phyloP scores from a whole-genome alignment of 352 stramenopile species.

The Plasmopara viticola region DNA sequence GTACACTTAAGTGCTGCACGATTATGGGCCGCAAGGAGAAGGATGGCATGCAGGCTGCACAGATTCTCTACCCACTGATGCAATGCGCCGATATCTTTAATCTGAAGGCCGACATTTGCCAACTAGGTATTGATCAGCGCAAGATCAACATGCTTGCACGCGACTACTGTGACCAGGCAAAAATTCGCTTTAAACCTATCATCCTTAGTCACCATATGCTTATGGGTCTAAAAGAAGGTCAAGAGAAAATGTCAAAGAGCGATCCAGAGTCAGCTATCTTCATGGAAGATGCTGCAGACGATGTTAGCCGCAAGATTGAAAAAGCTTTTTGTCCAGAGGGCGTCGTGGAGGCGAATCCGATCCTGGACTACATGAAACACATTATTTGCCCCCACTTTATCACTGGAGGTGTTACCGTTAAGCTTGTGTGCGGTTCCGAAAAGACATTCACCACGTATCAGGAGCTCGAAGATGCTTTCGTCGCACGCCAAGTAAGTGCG shows the following conservation, averaged over 20 bases:
- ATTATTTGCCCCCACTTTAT: slow-evolving; percentile 91
- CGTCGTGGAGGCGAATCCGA: slow-evolving; percentile 90
- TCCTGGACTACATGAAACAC: slow-evolving; percentile 96
- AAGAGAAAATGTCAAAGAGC: slow-evolving; percentile 99
- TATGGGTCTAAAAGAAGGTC: slow-evolving; percentile 96
- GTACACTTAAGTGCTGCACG: slow-evolving; percentile 98
- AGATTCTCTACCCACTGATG: slow-evolving; percentile 97
- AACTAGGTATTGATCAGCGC: slow-evolving; percentile 98
- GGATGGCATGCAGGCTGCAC: slow-evolving; percentile 87
- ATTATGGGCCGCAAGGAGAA: slow-evolving; percentile 97
- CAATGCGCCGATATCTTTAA: slow-evolving; percentile 99
- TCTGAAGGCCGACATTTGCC: slow-evolving; percentile 98
- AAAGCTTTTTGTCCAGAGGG: slow-evolving; percentile 96
- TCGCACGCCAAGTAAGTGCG: slow-evolving; percentile 85
- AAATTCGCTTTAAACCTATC: slow-evolving; percentile 91
- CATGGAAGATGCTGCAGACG: slow-evolving; percentile 95
- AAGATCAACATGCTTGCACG: slow-evolving; percentile 98
- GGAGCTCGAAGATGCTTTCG: slow-evolving; percentile 89
- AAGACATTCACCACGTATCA: slow-evolving; percentile 87
- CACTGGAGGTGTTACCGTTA: slow-evolving; percentile 40
- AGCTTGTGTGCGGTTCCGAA: slow-evolving; percentile 37
- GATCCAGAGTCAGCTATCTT: slow-evolving; percentile 98
- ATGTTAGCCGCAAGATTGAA: slow-evolving; percentile 97
- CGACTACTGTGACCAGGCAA: slow-evolving; percentile 97
- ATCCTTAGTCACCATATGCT: slow-evolving; percentile 99